These are phyloP conservation scores for Russula dissimulans DNA, from an alignment of 768 basidiomycete species.

Conservation along the genomic window DNA sequence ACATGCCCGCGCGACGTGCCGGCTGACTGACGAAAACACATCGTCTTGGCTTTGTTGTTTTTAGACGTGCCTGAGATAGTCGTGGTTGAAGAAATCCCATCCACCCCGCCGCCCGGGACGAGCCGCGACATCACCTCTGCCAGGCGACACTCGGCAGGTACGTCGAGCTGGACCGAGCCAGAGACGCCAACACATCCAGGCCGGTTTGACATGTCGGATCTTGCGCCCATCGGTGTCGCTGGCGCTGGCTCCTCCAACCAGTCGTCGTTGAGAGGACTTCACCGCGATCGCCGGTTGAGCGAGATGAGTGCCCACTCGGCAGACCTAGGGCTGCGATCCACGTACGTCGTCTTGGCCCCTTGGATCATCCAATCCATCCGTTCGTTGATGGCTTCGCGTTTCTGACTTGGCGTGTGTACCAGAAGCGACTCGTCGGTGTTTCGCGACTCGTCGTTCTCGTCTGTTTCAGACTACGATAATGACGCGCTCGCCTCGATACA, in stretches of 20 bases:
- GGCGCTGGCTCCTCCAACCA: conserved; percentile 26
- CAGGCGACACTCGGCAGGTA: conserved; percentile 15
- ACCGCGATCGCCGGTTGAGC: conserved; percentile 47
- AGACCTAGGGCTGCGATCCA: conserved; percentile 39
- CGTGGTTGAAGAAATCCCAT: conserved; percentile 45
- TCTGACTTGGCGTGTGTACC: neutral
- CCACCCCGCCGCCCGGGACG: conserved; percentile 34
- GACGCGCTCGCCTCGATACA: conserved; percentile 50
- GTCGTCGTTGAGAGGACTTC: conserved; percentile 36
- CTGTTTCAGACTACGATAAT: conserved; percentile 27
- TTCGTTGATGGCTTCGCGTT: neutral
- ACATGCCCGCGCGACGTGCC: too few species aligned
- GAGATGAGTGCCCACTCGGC: conserved; percentile 49
- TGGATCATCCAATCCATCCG: neutral
- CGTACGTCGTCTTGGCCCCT: conserved; percentile 31
- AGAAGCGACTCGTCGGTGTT: conserved; percentile 26
- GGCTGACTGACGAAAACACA: too few species aligned
- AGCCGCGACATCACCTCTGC: conserved; percentile 49
- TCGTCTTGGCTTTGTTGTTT: neutral
- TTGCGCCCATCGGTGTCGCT: conserved; percentile 29
- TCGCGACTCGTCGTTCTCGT: conserved; percentile 19
- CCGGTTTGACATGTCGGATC: conserved; percentile 26
- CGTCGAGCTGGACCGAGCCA: conserved; percentile 14
- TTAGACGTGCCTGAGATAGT: conserved; percentile 64
- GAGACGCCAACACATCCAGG: conserved; percentile 31